Base-by-base conservation (phyloP, 75 land plant genomes). In the Isoetes taiwanensis region DNA sequence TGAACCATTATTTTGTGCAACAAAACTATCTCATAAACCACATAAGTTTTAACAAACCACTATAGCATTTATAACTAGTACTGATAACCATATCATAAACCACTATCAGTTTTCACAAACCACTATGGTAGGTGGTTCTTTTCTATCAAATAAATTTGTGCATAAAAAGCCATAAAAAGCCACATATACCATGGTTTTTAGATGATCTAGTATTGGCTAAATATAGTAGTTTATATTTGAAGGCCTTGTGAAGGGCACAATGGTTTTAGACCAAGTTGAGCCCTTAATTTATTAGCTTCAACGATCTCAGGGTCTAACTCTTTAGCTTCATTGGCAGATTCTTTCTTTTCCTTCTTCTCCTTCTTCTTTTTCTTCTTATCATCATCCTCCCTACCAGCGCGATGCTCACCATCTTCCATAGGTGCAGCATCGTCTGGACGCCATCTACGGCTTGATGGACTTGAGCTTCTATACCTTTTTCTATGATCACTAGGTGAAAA, bases 241-340 rank as follows among this genome's bases (percentile, higher is more conserved):
- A n/a, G n/a, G n/a, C n/a, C n/a, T n/a, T n/a, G n/a, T n/a, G n/a
- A 56, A 4, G 65, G 65, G 32, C 69, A 80, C 55, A 94, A 65
- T 25, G 99, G 99, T 56, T 75, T 78, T 64, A 94, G 57, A 19
- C 99, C 99, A 67, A 94, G 77, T 9, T 81, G 64, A 25, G 96
- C 99, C 5, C 99, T 71, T 9, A 94, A 24, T 58, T 74, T 70
- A 52, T 94, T 94, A 11, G 79, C 80, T 59, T 81, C 99, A 39
- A 88, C 90, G 63, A 94, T 94, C 57, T 85, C 99, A 12, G 99
- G 99, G 61, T 94, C 91, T 12, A 77, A 80, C 26, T 89, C 85
- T 50, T 88, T 90, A 1, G 90, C 83, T 3, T 90, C 96, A 70
- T 81, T 90, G 64, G 84, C 82, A 38, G 76, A 83, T 57, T 69